A percentile compares a stretch with the other conserved stretches of the same genome.
phyloP scores from a whole-genome alignment of 768 basidiomycete species.

The Pulveroboletus ravenelii region DNA sequence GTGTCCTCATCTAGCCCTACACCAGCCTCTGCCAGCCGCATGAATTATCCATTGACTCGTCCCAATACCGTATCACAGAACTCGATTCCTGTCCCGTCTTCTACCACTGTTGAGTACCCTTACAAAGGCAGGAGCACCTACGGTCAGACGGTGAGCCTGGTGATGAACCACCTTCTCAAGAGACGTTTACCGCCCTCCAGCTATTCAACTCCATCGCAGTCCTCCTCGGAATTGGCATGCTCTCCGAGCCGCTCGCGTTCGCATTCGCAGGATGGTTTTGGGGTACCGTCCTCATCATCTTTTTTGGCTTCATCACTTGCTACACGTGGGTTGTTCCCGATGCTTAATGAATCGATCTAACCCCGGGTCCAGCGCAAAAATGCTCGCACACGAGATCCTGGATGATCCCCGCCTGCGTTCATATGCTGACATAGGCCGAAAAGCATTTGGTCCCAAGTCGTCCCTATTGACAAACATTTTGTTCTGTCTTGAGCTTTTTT shows the following conservation, averaged over 20 bases:
- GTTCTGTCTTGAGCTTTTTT: constrained; percentile 86
- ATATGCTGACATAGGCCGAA: constrained; percentile 85
- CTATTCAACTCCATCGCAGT: constrained; percentile 89
- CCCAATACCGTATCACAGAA: not conserved
- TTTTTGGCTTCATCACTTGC: constrained; percentile 77
- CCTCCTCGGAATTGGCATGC: constrained; percentile 81
- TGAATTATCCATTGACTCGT: not conserved
- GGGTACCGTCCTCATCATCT: constrained; percentile 68
- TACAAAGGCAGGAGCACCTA: constrained; percentile 62
- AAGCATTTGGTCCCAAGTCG: constrained; percentile 78
- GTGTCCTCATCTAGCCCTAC: constrained; percentile 6
- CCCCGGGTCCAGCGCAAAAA: constrained; percentile 63
- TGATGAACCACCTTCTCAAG: not conserved
- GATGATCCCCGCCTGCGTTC: constrained; percentile 67
- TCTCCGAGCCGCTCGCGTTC: constrained; percentile 88
- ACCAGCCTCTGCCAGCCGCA: not conserved
- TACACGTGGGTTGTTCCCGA: constrained; percentile 64
- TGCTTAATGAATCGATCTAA: constrained; percentile 1
- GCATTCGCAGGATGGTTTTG: constrained; percentile 86
- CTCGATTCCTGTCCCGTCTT: constrained; percentile 1
- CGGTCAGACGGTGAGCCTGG: constrained; percentile 57
- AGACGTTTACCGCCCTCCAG: constrained; percentile 34
- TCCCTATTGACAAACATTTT: constrained; percentile 61
- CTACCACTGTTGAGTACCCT: constrained; percentile 13
- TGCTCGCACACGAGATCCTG: constrained; percentile 73